Evolutionary conservation across 352 stramenopile species (phyloP).

Genomic region (Elongisporangium undulatum): DNA sequence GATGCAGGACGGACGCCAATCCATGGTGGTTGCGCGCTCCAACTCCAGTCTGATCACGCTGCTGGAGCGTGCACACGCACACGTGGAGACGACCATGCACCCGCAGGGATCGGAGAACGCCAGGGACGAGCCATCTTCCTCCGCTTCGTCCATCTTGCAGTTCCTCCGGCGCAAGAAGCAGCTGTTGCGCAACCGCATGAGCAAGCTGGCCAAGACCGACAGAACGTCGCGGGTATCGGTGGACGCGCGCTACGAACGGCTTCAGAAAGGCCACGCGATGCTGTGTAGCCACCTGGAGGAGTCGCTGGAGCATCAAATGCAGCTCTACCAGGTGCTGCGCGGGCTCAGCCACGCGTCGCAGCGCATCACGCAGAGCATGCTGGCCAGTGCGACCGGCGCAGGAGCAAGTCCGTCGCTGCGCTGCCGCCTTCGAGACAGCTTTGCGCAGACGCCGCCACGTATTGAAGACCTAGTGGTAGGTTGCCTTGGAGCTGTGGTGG

Average conservation of each 20-base stretch:
- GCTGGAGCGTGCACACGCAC: constrained; percentile 22
- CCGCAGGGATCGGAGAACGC: background rate
- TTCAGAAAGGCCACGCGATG: constrained; percentile 20
- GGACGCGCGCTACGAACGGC: constrained; percentile 28
- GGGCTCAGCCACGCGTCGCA: background rate
- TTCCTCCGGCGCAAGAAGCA: constrained; percentile 20
- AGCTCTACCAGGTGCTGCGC: constrained; percentile 17
- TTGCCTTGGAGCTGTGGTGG: background rate
- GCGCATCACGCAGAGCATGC: background rate
- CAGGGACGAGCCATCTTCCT: background rate
- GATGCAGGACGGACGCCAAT: background rate
- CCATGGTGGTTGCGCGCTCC: constrained; percentile 3
- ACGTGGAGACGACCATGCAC: constrained; percentile 11
- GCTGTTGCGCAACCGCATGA: constrained; percentile 3
- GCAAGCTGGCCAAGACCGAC: constrained; percentile 2
- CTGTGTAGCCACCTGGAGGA: constrained; percentile 27
- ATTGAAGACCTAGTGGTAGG: constrained; percentile 1
- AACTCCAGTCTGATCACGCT: constrained; percentile 17
- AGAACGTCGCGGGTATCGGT: background rate
- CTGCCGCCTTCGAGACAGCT: background rate
- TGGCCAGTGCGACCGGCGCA: background rate
- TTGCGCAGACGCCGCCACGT: background rate
- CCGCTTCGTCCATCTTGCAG: constrained; percentile 2
- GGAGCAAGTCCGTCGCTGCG: constrained; percentile 1
- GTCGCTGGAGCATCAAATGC: constrained; percentile 15